Evolutionary conservation across 768 basidiomycete genomes (phyloP).

Genomic region (Leccinellum albellum): DNA sequence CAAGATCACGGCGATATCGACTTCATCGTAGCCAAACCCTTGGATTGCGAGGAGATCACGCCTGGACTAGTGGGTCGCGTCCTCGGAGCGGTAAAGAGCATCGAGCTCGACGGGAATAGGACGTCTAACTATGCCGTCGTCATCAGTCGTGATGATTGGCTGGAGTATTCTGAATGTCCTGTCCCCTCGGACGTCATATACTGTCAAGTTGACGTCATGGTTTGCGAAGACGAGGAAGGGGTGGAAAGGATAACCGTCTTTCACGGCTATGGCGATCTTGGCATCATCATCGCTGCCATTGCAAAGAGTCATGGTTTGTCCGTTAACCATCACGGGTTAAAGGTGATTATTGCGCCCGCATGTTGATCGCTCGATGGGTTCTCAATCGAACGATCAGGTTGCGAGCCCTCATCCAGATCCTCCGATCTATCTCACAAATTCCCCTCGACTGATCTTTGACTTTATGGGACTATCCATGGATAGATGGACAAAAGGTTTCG

Average conservation of each 20-base stretch:
- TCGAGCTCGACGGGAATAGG: slow-evolving; percentile 47
- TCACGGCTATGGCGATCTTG: slow-evolving; percentile 67
- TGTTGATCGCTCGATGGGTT: not conserved
- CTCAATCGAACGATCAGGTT: slow-evolving; percentile 26
- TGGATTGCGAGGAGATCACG: slow-evolving; percentile 22
- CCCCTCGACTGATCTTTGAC: slow-evolving; percentile 45
- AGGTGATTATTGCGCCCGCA: slow-evolving; percentile 35
- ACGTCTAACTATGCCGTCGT: slow-evolving; percentile 64
- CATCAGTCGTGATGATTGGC: slow-evolving; percentile 40
- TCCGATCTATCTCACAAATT: slow-evolving; percentile 47
- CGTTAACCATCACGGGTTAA: slow-evolving; percentile 53
- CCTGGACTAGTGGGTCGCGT: slow-evolving; percentile 36
- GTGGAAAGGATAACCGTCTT: slow-evolving; percentile 52
- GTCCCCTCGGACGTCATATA: slow-evolving; percentile 17
- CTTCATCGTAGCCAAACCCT: slow-evolving; percentile 54
- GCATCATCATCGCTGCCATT: slow-evolving; percentile 63
- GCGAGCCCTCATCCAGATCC: slow-evolving; percentile 28
- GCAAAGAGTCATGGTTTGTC: slow-evolving; percentile 48
- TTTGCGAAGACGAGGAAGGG: slow-evolving; percentile 49
- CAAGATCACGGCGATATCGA: slow-evolving; percentile 69
- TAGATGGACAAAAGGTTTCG: slow-evolving; percentile 50
- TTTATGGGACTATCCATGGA: slow-evolving; percentile 60
- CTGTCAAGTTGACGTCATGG: slow-evolving; percentile 61
- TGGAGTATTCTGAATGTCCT: slow-evolving; percentile 2
- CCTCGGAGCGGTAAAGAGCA: slow-evolving; percentile 47